Percentiles rank a stretch among this genome's conserved stretches.
Evolutionary conservation across 164 flowering plant species (phyloP).

Genomic region (Cinnamomum chago): DNA sequence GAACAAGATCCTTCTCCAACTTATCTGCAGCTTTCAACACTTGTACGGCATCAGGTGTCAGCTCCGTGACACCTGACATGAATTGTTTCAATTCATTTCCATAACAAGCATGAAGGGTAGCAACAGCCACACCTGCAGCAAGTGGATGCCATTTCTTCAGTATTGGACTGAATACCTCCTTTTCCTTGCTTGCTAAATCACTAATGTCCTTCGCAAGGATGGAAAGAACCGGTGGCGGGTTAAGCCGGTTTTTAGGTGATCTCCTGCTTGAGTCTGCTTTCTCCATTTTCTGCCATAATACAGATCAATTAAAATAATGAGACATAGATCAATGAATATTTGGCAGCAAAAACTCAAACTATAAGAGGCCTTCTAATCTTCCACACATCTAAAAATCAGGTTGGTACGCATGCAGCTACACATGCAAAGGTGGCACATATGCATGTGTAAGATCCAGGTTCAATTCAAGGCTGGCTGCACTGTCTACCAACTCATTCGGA

Average conservation of each 20-base stretch:
- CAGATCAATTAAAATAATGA: slow-evolving; percentile 10
- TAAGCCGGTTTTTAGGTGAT: slow-evolving; percentile 34
- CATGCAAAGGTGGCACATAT: not conserved
- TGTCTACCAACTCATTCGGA: not conserved
- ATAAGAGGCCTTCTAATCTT: not conserved
- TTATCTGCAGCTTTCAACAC: slow-evolving; percentile 80
- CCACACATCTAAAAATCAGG: not conserved
- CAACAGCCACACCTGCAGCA: slow-evolving; percentile 88
- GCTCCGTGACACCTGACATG: slow-evolving; percentile 53
- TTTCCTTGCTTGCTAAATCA: slow-evolving; percentile 66
- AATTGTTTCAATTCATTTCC: slow-evolving; percentile 74
- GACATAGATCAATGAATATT: not conserved
- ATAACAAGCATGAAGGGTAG: slow-evolving; percentile 87
- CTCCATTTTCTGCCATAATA: slow-evolving; percentile 62
- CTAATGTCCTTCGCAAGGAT: slow-evolving; percentile 68
- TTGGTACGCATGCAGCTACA: not conserved
- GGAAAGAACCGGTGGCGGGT: slow-evolving; percentile 51
- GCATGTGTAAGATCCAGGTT: not conserved
- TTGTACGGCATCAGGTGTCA: slow-evolving; percentile 84
- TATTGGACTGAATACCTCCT: slow-evolving; percentile 67
- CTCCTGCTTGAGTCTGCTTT: slow-evolving; percentile 45
- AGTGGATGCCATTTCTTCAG: slow-evolving; percentile 82
- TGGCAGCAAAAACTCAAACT: not conserved
- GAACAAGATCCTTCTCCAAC: slow-evolving; percentile 87
- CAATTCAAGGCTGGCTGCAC: not conserved